Evolutionary conservation across 148 eudicot species (phyloP).

Genomic region (Rhododendron vialii): DNA sequence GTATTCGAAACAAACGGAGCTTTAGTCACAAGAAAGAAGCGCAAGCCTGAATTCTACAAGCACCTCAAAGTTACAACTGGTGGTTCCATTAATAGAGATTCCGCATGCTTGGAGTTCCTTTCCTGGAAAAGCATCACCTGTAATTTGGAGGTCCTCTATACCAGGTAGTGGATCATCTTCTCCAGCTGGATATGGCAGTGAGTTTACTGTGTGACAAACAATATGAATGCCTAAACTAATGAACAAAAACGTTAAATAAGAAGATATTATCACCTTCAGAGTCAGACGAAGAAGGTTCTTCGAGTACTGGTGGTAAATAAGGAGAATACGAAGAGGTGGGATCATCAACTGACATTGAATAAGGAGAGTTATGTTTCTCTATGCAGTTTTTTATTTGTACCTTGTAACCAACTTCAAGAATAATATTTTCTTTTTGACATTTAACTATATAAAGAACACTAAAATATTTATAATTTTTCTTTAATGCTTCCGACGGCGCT

Average conservation of each 20-base stretch:
- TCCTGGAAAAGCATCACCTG: conserved; percentile 94
- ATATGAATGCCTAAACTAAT: conserved; percentile 5
- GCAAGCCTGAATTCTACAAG: conserved; percentile 3
- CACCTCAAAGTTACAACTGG: conserved; percentile 96
- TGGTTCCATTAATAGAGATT: conserved; percentile 80
- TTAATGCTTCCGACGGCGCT: too few species aligned
- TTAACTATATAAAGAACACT: too few species aligned
- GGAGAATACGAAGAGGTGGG: conserved; percentile 61
- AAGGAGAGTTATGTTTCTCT: too few species aligned
- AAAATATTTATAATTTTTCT: too few species aligned
- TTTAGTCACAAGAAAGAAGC: neutral
- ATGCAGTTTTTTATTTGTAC: too few species aligned
- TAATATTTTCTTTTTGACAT: too few species aligned
- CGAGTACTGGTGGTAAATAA: conserved; percentile 71
- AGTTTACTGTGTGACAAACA: conserved; percentile 14
- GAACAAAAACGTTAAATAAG: conserved; percentile 9
- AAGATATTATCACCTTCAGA: conserved; percentile 62
- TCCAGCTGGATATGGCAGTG: conserved; percentile 49
- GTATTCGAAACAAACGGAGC: neutral
- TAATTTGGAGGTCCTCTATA: conserved; percentile 79
- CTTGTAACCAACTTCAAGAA: too few species aligned
- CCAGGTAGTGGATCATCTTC: conserved; percentile 88
- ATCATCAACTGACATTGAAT: conserved; percentile 51
- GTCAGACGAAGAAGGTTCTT: conserved; percentile 83
- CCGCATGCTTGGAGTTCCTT: conserved; percentile 76